Evolutionary conservation across 2,329 filamentous ascomycete species (phyloP).

Genomic region (Calonectria pauciramosa): DNA sequence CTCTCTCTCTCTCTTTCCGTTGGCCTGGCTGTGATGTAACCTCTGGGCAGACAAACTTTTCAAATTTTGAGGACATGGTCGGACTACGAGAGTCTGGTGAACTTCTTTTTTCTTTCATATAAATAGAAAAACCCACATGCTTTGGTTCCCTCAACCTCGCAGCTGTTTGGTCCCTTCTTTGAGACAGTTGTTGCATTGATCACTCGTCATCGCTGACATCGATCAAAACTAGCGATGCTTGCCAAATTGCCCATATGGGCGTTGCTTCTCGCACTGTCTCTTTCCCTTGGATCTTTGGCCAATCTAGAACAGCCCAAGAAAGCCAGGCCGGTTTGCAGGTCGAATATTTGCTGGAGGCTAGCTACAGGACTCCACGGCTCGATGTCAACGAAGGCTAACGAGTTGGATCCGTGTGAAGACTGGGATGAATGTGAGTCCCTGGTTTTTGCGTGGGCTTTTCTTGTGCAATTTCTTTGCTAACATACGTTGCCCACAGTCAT

Average conservation of each 20-base stretch:
- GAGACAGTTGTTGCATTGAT: too few relatives aligned
- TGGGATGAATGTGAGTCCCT: conserved; percentile 34
- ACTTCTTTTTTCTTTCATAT: not conserved
- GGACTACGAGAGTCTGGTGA: not conserved
- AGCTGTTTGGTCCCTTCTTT: not conserved
- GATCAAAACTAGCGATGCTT: not conserved
- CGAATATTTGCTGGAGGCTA: conserved; percentile 11
- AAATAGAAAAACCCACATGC: not conserved
- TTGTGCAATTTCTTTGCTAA: not conserved
- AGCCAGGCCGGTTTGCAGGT: not conserved
- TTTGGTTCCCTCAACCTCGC: not conserved
- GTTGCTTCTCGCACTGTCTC: not conserved
- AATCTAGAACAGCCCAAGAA: not conserved
- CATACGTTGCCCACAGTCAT: conserved; percentile 4
- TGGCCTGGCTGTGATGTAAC: not conserved
- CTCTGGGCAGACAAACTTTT: not conserved
- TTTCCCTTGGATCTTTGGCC: not conserved
- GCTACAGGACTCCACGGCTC: not conserved
- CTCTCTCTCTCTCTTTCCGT: not conserved
- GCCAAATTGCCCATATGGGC: not conserved
- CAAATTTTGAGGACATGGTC: not conserved
- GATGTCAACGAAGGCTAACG: not conserved
- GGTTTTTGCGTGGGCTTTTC: not conserved
- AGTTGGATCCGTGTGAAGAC: conserved; percentile 27
- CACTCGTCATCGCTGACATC: not conserved